Base-by-base conservation (phyloP, 805 yeast genomes). In the Blastobotrys parvus region DNA sequence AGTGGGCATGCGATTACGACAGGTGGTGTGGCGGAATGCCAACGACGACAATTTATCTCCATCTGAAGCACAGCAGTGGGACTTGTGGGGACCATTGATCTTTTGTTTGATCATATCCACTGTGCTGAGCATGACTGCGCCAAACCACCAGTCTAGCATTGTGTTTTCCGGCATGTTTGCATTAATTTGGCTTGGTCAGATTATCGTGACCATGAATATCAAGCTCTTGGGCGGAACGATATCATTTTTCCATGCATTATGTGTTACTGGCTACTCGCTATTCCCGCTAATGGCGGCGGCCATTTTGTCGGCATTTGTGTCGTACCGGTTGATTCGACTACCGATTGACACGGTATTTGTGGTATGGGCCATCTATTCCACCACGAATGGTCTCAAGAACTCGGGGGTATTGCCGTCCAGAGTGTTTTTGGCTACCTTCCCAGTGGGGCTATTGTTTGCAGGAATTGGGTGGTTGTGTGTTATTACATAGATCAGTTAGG, bases 191-290 rank as follows among this genome's bases (percentile, higher is more conserved):
- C 49, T 75, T 10, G 78, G 82, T 43, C 76, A 70, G 55, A 67
- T 76, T 17, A 62, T 78, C 19, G 74, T 78, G 41, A 81, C 86
- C 1, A 56, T 78, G 47, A 81, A 80, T 59, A 77, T 79, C 53
- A 82, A 80, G 58, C 65, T 80, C 23, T 63, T 80, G 6, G 77
- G 77, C 13, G 77, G 77, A 3, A 66, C 75, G 15, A 77, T 80
- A 32, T 77, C 84, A 2, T 79, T 77, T 54, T 68, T 81, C 65
- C 76, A 77, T 38, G 86, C 86, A 2, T 65, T 81, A 41, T 76
- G 82, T 47, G 80, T 84, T 22, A 72, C 79, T 4, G 88, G 88
- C 1, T 80, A 80, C 64, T 77, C 82, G 11, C 61, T 78, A 57
- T 81, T 80, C 60, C 88, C 88, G 8, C 66, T 81, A 31, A 71